phyloP scores from a whole-genome alignment of 2,329 filamentous ascomycete species.

The Sclerotinia glacialis region DNA sequence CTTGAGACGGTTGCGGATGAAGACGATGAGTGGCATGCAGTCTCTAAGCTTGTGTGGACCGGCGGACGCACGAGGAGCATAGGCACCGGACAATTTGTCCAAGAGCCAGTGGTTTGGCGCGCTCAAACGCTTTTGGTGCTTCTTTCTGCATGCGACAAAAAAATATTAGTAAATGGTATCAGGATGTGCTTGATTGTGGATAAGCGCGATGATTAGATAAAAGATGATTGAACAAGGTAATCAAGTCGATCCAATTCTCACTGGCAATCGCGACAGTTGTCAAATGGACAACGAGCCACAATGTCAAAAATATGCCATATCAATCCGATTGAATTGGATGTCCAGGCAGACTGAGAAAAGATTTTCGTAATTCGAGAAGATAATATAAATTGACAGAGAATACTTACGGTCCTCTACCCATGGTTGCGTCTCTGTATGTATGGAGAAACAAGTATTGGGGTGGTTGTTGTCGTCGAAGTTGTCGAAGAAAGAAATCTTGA shows the following conservation, averaged over 20 bases:
- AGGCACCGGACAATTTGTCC: slow-evolving; percentile 97
- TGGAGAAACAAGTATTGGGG: slow-evolving; percentile 21
- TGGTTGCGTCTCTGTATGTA: slow-evolving; percentile 38
- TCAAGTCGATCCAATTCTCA: neutral
- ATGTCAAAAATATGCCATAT: neutral
- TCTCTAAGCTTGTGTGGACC: slow-evolving; percentile 99
- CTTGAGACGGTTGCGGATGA: slow-evolving; percentile 96
- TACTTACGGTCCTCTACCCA: slow-evolving; percentile 50
- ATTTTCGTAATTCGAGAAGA: neutral
- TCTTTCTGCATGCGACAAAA: slow-evolving; percentile 64
- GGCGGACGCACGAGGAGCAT: slow-evolving; percentile 66
- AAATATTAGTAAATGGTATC: slow-evolving; percentile 15
- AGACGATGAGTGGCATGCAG: slow-evolving; percentile 98
- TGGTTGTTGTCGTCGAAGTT: slow-evolving; percentile 23
- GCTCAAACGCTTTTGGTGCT: slow-evolving; percentile 99
- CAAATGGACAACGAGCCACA: neutral
- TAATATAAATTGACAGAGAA: neutral
- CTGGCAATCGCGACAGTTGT: neutral
- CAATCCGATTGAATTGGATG: neutral
- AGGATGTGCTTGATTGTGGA: neutral
- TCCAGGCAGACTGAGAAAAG: neutral
- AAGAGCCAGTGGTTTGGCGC: slow-evolving; percentile 99
- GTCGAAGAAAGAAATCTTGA: slow-evolving; percentile 16
- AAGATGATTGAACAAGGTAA: neutral
- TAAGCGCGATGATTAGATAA: neutral